phyloP scores from a whole-genome alignment of 345 rosid genomes.

The Rhodomyrtus tomentosa region DNA sequence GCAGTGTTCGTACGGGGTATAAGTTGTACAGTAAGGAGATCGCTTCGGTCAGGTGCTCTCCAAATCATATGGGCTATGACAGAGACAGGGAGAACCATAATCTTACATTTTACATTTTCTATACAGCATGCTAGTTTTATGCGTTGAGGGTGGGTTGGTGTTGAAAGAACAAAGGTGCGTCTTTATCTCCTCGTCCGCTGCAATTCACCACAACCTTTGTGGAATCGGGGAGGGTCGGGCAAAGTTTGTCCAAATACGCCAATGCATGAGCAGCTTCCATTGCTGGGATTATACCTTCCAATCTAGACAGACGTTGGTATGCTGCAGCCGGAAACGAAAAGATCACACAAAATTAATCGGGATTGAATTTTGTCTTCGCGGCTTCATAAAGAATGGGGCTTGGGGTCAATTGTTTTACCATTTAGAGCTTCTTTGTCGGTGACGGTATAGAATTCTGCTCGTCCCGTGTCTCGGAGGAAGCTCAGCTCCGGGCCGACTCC shows the following conservation, averaged over 20 bases:
- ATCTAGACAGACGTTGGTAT: constrained; percentile 28
- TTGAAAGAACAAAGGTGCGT: constrained; percentile 17
- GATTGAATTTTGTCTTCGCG: not conserved
- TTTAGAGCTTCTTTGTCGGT: constrained; percentile 69
- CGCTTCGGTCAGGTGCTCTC: not conserved
- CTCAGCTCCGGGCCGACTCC: constrained; percentile 83
- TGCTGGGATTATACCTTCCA: constrained; percentile 80
- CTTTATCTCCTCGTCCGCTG: constrained; percentile 80
- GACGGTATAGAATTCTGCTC: constrained; percentile 52
- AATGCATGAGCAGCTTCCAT: constrained; percentile 74
- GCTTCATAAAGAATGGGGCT: not conserved
- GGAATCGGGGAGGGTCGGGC: constrained; percentile 40
- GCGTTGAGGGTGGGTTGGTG: not conserved
- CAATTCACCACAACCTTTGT: constrained; percentile 55
- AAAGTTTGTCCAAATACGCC: constrained; percentile 59
- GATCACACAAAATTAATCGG: not conserved
- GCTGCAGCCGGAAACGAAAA: constrained; percentile 17
- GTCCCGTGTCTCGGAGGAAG: constrained; percentile 53
- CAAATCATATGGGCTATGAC: not conserved
- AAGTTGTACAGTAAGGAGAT: not conserved
- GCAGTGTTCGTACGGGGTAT: not conserved
- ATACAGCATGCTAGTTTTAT: not conserved
- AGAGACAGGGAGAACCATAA: not conserved
- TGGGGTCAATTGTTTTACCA: constrained; percentile 19
- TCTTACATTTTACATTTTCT: not conserved